Base-by-base conservation (phyloP, 2,329 filamentous ascomycete species). In the Pezicula carpinea region DNA sequence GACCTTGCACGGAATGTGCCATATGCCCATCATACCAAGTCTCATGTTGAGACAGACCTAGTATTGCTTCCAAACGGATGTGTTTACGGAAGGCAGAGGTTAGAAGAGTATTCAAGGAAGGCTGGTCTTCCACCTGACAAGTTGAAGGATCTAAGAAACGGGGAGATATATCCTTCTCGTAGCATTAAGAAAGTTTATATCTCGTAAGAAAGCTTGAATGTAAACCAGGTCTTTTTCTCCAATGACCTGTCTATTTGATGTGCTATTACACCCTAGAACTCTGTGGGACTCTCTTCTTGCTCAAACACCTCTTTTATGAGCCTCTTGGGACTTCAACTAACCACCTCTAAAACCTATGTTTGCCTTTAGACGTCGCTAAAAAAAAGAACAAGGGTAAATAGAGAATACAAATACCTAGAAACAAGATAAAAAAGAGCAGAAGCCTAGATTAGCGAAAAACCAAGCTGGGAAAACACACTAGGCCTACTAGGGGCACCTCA, bases 1-100 rank as follows among this genome's bases (percentile, higher is more conserved):
- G 87, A 91, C 60, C 78, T 99, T 29, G 92, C 93, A 2, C 77
- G 85, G 43, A 84, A 85, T 58, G 87, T 99, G 38, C 93, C 93
- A 1, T 97, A 97, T 60, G 93, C 93, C 3, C 87, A 96, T 61
- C 93, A 99, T 66, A 91, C 87, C 23, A 95, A 95, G 74, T 96
- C 89, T 63, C 87, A 89, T 52, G 89, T 97, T 23, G 92, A 96
- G 63, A 82, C 82, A 39, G 91, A 97, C 62, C 79, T 93, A 1
- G 78, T 95, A 17, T 78, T 97, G 36, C 69, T 99, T 47, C 93
- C 93, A 19, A 96, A 95, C 64, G 85, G 87, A 1, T 77, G 89
- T 44, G 86, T 95, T 8, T 96, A 96, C 63, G 89, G 92, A 17
- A 77, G 81, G 48, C 80, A 85, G 47, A 75, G 85, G 43, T 72